Evolutionary conservation across 768 basidiomycete genomes (phyloP).

Genomic region (Trametes maxima): DNA sequence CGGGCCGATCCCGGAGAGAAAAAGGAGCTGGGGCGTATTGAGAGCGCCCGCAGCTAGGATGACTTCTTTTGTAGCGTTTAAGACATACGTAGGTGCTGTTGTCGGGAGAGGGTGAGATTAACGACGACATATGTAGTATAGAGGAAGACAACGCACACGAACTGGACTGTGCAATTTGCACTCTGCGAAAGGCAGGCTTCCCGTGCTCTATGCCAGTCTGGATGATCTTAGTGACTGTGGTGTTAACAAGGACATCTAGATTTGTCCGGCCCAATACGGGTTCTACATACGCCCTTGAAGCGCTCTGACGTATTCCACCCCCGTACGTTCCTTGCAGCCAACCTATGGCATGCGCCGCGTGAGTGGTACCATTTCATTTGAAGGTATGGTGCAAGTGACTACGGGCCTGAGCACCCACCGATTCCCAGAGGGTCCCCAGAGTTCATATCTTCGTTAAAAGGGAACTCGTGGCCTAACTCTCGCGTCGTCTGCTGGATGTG

Average conservation of each 20-base stretch:
- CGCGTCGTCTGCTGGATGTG: slow-evolving; percentile 16
- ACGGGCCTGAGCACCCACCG: slow-evolving; percentile 16
- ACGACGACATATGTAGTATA: not conserved
- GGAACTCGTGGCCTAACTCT: slow-evolving; percentile 26
- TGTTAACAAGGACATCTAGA: slow-evolving; percentile 26
- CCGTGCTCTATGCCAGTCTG: not conserved
- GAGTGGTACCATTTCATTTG: not conserved
- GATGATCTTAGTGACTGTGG: slow-evolving; percentile 23
- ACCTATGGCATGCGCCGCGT: slow-evolving; percentile 5
- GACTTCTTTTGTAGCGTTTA: slow-evolving; percentile 28
- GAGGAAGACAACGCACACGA: not conserved
- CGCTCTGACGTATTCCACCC: slow-evolving; percentile 10
- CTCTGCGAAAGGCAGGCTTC: slow-evolving; percentile 4
- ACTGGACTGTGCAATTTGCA: slow-evolving; percentile 11
- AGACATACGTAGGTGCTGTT: not conserved
- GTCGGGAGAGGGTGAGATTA: not conserved
- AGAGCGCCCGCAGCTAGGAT: slow-evolving; percentile 29
- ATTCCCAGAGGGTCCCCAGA: slow-evolving; percentile 28
- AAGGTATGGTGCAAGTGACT: too few relatives aligned
- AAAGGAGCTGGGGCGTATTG: slow-evolving; percentile 28
- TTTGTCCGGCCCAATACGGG: slow-evolving; percentile 17
- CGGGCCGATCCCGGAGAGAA: slow-evolving; percentile 36
- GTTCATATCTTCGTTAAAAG: slow-evolving; percentile 30
- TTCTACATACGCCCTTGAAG: slow-evolving; percentile 12
- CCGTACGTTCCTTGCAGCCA: slow-evolving; percentile 15